Percentiles rank a stretch among this genome's conserved stretches.
Evolutionary conservation across 2,329 filamentous ascomycete species (phyloP).

Genomic region (Aspergillus pseudoglaucus): DNA sequence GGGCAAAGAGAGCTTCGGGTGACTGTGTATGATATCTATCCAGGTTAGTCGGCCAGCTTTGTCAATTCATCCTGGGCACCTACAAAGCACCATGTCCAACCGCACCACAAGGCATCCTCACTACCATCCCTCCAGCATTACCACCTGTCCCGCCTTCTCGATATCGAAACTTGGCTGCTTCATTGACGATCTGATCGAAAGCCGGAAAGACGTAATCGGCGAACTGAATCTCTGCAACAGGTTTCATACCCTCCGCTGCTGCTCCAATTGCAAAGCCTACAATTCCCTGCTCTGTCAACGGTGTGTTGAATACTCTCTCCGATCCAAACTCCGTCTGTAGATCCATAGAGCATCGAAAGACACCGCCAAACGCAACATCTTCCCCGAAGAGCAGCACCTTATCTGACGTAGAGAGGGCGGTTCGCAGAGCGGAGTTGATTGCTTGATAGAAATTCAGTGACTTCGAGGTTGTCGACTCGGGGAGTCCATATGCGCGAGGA

Average conservation of each 20-base stretch:
- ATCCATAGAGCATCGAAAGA: slow-evolving; percentile 91
- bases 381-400: slow-evolving; percentile 89
- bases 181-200: slow-evolving; percentile 90
- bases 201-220: slow-evolving; percentile 91
- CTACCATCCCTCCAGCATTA: slow-evolving; percentile 69
- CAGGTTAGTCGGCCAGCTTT: slow-evolving; percentile 2
- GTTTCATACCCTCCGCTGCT: slow-evolving; percentile 84
- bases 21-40: slow-evolving; percentile 73
- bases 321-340: slow-evolving; percentile 79
- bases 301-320: slow-evolving; percentile 93
- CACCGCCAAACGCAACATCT: slow-evolving; percentile 93
- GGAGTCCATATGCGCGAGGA: slow-evolving; percentile 65
- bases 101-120: slow-evolving; percentile 83
- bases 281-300: slow-evolving; percentile 88
- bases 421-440: slow-evolving; percentile 81
- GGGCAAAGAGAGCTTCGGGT: slow-evolving; percentile 80
- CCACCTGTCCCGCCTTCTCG: slow-evolving; percentile 60
- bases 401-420: slow-evolving; percentile 75
- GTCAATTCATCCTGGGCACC: slow-evolving; percentile 9
- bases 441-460: slow-evolving; percentile 92
- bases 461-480: slow-evolving; percentile 65
- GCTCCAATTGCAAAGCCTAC: slow-evolving; percentile 87
- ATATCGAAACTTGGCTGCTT: slow-evolving; percentile 83
- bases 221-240: slow-evolving; percentile 92
- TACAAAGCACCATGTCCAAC: slow-evolving; percentile 80